Base-by-base conservation (phyloP, 1,284 basidiomycete species). In the Cystobasidiaceae sp. region DNA sequence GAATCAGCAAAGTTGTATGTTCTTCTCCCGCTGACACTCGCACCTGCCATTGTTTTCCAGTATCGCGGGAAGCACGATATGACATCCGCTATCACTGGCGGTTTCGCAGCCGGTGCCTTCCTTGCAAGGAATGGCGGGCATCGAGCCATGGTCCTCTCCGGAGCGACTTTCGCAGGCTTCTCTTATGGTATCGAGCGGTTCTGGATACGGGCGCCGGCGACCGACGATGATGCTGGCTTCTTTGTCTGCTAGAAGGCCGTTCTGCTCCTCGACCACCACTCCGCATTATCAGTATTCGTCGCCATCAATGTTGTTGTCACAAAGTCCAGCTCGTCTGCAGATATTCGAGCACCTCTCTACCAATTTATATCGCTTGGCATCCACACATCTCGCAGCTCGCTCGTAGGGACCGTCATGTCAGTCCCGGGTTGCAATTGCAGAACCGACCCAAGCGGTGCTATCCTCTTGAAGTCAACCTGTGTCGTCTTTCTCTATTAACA, bases 211-310 rank as follows among this genome's bases (percentile, higher is more conserved):
- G 39, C 33, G 52, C 61, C 61, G 21, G 51, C 61, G 23, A 52
- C 61, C 28, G 50, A 64, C 30, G 61, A 64, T 44, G 61, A 64
- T 33, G 39, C 34, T 13, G 61, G 61, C 17, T 64, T 64, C 61
- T 64, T 64, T 33, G 61, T 64, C 9, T 64, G 61, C 33, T 64
- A n/a, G n/a, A n/a, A n/a, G n/a, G n/a, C n/a, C n/a, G n/a, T n/a
- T n/a, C n/a, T n/a, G n/a, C n/a, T n/a, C n/a, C n/a, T n/a, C n/a
- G n/a, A n/a, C n/a, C n/a, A n/a, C n/a, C n/a, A n/a, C n/a, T n/a
- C n/a, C n/a, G n/a, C n/a, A n/a, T n/a, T n/a, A n/a, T n/a, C n/a
- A n/a, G n/a, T n/a, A n/a, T n/a, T n/a, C n/a, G n/a, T n/a, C n/a
- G n/a, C n/a, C n/a, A n/a, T n/a, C n/a, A n/a, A n/a, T n/a, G n/a